Base-by-base conservation (phyloP, 257 asterid genomes). In the Galeopsis tetrahit region DNA sequence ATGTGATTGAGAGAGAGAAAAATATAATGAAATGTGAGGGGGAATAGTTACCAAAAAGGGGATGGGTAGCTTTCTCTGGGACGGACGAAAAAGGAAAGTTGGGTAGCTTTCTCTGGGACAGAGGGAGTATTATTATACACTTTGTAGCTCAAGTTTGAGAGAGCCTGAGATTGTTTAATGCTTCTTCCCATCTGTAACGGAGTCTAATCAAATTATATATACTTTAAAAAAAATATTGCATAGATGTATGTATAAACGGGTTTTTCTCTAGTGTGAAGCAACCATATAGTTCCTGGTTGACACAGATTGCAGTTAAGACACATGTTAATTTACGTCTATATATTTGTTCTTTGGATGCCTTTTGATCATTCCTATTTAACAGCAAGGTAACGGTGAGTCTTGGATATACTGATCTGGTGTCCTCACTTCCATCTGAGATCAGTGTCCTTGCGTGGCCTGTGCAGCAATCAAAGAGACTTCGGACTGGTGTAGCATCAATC, bases 401-500 rank as follows among this genome's bases (percentile, higher is more conserved):
- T 69, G 84, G 89, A 83, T 94, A 94, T 33, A 82, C 88, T 10
- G 92, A 90, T 80, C 91, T 91, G 49, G 69, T 86, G 77, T 82
- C 92, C 56, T 84, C 86, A 51, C 91, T 94, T 79, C 99, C 99
- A 52, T 82, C 96, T 39, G 85, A 70, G 53, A 87, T 90, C 63
- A 89, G 85, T 77, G 99, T 89, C 69, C 80, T 94, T 70, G 95
- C 96, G 61, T 94, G 97, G 97, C 97, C 97, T 5, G 32, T 76
- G 80, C 84, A 83, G 42, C 90, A 87, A 70, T 49, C 70, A 51
- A 80, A 79, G 82, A 87, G 68, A 67, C 82, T 67, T 35, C 75
- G 83, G 33, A 48, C 75, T 10, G 75, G 70, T 62, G 60, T 75
- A 32, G 55, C 75, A 42, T 66, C 85, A 15, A 17, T 46, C 55